Evolutionary conservation across 2,329 filamentous ascomycete genomes (phyloP).

Genomic region (Leptographium galeiforme): DNA sequence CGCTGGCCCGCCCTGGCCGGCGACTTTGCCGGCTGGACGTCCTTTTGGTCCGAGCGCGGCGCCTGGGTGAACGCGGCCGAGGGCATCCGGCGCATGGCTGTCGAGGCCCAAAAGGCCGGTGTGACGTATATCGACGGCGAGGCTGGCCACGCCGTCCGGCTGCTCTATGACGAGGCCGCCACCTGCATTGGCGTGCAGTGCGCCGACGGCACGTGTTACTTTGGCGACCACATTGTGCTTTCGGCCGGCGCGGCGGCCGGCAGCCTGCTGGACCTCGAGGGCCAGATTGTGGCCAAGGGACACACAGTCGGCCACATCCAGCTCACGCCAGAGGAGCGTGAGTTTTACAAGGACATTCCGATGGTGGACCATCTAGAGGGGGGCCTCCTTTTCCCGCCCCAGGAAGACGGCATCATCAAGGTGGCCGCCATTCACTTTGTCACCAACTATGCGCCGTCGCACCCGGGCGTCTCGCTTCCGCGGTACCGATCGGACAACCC

Average conservation of each 20-base stretch:
- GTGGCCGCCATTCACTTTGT: background rate
- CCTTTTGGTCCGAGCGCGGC: background rate
- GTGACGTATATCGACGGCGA: background rate
- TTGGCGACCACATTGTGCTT: conserved; percentile 30
- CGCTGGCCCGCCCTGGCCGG: conserved; percentile 3
- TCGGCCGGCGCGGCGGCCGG: conserved; percentile 17
- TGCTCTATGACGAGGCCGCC: conserved; percentile 11
- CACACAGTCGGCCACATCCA: conserved; percentile 48
- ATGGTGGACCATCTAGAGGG: conserved; percentile 31
- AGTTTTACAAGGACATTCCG: conserved; percentile 40
- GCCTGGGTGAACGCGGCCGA: conserved; percentile 5
- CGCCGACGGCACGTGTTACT: conserved; percentile 14
- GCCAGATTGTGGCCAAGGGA: conserved; percentile 38
- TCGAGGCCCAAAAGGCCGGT: background rate
- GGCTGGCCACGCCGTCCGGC: background rate
- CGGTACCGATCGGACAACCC: conserved; percentile 5
- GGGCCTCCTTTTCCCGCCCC: conserved; percentile 3
- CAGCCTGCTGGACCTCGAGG: conserved; percentile 29
- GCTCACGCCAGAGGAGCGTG: conserved; percentile 38
- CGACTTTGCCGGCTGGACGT: conserved; percentile 1
- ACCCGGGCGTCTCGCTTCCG: conserved; percentile 5
- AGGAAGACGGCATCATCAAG: conserved; percentile 4
- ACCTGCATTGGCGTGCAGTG: conserved; percentile 16
- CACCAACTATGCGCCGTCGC: conserved; percentile 2
- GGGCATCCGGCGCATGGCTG: conserved; percentile 4